Base-by-base conservation (phyloP, 495 filamentous ascomycete species). In the Tuber calosporum region DNA sequence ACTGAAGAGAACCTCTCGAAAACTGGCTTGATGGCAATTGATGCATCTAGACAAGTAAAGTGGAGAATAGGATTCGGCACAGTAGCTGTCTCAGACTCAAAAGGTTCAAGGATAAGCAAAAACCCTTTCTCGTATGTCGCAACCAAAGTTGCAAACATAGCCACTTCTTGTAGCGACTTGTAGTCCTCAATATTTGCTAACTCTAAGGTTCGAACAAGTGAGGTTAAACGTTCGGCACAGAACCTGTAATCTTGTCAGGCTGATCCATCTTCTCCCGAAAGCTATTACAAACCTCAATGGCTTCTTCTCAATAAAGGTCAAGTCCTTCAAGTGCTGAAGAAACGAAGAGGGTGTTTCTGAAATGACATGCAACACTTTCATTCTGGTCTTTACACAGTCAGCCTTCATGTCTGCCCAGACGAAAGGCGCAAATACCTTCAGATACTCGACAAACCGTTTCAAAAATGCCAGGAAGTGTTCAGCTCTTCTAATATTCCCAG, bases 41-140 rank as follows among this genome's bases (percentile, higher is more conserved):
- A 95, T 22, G 96, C 96, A 84, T 99, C 96, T 37, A 99, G 86
- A 77, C 96, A 99, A 15, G 94, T 94, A 80, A 98, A 97, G 81
- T 99, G 96, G 3, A 99, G 85, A 37, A 97, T 88, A 0, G 96
- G 96, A 74, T 99, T 99, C 3, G 95, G 93, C 0, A 98, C 93
- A 68, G 94, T 96, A 42, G 96, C 94, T 34, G 92, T 92, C 78
- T 97, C 96, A 0, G 93, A 94, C 84, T 99, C 96, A 78, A 90
- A 99, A 1, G 96, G 96, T 77, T 99, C 95, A 43, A 98, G 86
- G 66, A 99, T 99, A 39, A 99, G 87, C 6, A 96, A 86, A 80
- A 99, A 99, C 5, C 96, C 96, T 80, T 93, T 97, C 74, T 99
- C 96, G 82, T 99, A 99, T 2, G 96, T 99, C 66, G 95, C 91